Conservation (phyloP, 768 basidiomycete genomes). For the Naematelia aurantialba region DNA sequence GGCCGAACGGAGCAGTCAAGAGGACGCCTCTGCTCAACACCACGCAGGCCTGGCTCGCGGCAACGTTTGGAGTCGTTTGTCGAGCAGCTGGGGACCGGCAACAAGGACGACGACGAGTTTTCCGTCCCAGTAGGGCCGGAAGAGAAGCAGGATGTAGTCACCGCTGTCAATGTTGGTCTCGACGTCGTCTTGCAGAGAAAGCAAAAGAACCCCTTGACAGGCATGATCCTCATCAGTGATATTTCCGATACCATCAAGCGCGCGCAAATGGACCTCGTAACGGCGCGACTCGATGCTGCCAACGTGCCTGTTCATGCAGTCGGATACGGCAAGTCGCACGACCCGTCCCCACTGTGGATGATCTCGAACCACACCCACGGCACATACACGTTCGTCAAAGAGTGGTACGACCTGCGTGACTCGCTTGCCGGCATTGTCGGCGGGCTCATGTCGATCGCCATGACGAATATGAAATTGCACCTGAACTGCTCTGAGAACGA, state of each 20-base stretch:
- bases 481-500: slow-evolving; percentile 85
- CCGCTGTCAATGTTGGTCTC: slow-evolving; percentile 93
- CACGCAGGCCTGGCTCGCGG: slow-evolving; percentile 66
- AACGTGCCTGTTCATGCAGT: slow-evolving; percentile 96
- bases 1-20: slow-evolving; percentile 71
- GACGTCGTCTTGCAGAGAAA: slow-evolving; percentile 95
- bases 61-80: slow-evolving; percentile 71
- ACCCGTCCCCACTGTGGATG: slow-evolving; percentile 95
- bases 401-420: slow-evolving; percentile 92
- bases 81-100: slow-evolving; percentile 58
- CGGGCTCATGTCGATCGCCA: slow-evolving; percentile 91
- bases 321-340: slow-evolving; percentile 94
- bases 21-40: slow-evolving; percentile 88
- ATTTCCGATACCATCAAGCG: slow-evolving; percentile 85
- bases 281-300: slow-evolving; percentile 92
- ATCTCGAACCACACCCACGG: slow-evolving; percentile 98
- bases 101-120: slow-evolving; percentile 58
- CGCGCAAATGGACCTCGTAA: slow-evolving; percentile 96
- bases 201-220: slow-evolving; percentile 79
- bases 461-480: slow-evolving; percentile 90
- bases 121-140: slow-evolving; percentile 73
- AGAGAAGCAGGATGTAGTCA: slow-evolving; percentile 94
- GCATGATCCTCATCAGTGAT: slow-evolving; percentile 89
- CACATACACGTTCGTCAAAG: slow-evolving; percentile 95
- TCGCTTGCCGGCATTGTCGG: slow-evolving; percentile 92